A percentile compares a stretch with the other conserved stretches of the same genome.
Evolutionary conservation across 768 basidiomycete species (phyloP).

Genomic region (Pleurotus cornucopiae): DNA sequence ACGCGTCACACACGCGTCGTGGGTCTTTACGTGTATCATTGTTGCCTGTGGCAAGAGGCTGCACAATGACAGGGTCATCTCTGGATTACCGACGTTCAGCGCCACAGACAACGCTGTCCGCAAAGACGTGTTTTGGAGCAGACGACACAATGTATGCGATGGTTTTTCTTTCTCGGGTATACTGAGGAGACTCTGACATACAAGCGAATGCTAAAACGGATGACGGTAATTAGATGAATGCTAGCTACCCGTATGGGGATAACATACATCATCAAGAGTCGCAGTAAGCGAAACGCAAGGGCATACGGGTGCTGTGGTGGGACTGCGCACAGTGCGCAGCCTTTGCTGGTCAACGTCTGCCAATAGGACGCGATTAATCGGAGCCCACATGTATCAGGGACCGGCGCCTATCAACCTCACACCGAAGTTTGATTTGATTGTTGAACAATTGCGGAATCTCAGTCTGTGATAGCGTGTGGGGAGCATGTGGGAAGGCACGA

Average conservation of each 20-base stretch:
- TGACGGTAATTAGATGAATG: slow-evolving; percentile 49
- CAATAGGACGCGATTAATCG: too few species aligned
- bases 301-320: background rate
- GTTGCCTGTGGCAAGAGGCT: slow-evolving; percentile 37
- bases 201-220: slow-evolving; percentile 66
- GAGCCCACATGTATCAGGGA: too few species aligned
- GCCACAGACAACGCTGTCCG: slow-evolving; percentile 56
- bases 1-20: too few species aligned
- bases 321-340: too few species aligned
- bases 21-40: too few species aligned
- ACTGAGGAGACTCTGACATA: slow-evolving; percentile 46
- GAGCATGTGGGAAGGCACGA: too few species aligned
- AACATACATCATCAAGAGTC: slow-evolving; percentile 69
- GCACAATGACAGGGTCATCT: slow-evolving; percentile 80
- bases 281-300: slow-evolving; percentile 55
- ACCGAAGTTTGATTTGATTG: too few species aligned
- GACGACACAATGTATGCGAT: slow-evolving; percentile 66
- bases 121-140: slow-evolving; percentile 68
- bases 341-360: too few species aligned
- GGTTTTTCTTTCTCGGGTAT: slow-evolving; percentile 31
- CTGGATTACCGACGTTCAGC: slow-evolving; percentile 62
- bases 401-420: too few species aligned
- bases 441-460: too few species aligned
- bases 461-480: too few species aligned
- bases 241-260: background rate